Conservation (phyloP, 768 basidiomycete genomes). For the Amanita thiersii region DNA sequence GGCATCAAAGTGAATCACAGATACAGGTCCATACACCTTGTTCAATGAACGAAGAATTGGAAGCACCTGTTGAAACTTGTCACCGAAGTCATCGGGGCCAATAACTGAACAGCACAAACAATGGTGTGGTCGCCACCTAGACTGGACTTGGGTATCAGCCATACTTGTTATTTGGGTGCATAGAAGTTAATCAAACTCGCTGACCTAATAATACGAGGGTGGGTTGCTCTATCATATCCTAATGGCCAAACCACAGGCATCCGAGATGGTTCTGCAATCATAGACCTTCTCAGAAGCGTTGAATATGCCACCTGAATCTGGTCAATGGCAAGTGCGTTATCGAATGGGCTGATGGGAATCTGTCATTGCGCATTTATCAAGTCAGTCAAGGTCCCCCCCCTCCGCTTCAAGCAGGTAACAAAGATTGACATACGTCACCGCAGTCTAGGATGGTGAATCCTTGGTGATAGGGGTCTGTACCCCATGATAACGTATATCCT, state of each 20-base stretch:
- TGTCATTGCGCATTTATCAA: no score
- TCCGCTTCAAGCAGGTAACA: not conserved
- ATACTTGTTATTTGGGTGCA: no score
- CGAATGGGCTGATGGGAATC: constrained; percentile 75
- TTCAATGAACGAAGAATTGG: constrained; percentile 77
- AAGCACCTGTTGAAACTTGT: constrained; percentile 51
- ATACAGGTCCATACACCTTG: constrained; percentile 74
- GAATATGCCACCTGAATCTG: constrained; percentile 85
- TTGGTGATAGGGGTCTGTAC: constrained; percentile 51
- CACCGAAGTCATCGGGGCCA: not conserved
- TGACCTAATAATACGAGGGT: constrained; percentile 68
- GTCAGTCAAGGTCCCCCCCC: no score
- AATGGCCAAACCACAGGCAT: constrained; percentile 28
- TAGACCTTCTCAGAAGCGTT: constrained; percentile 56
- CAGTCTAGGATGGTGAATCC: constrained; percentile 68
- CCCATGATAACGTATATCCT: constrained; percentile 71
- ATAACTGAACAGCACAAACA: constrained; percentile 26
- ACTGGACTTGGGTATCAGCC: constrained; percentile 28
- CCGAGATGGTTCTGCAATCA: constrained; percentile 25
- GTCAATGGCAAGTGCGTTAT: constrained; percentile 75
- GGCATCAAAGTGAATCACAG: constrained; percentile 80
- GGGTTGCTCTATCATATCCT: constrained; percentile 49
- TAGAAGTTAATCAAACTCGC: constrained; percentile 7
- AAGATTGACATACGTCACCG: constrained; percentile 52
- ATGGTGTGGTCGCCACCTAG: constrained; percentile 89